phyloP scores from a whole-genome alignment of 306 rosid species.

The Quillaja saponaria region DNA sequence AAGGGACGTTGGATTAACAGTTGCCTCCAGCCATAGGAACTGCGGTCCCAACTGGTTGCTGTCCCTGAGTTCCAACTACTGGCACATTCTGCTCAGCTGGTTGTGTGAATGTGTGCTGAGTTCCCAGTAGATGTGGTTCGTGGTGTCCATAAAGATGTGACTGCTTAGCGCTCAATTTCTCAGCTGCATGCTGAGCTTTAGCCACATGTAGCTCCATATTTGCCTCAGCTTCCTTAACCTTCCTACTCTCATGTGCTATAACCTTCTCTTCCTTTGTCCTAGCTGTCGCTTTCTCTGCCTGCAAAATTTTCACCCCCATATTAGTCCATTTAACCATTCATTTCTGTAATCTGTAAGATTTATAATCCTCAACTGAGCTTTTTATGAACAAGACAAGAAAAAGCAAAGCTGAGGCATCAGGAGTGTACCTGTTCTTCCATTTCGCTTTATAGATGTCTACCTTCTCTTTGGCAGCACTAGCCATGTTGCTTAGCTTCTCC shows the following conservation, averaged over 20 bases:
- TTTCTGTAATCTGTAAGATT: background rate
- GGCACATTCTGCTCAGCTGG: conserved; percentile 18
- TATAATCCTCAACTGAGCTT: background rate
- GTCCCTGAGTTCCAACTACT: background rate
- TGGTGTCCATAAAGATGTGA: conserved; percentile 25
- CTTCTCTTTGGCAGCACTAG: conserved; percentile 58
- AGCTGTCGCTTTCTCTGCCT: conserved; percentile 57
- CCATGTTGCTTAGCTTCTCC: conserved; percentile 60
- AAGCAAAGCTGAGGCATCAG: too few species aligned
- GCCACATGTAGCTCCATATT: conserved; percentile 68
- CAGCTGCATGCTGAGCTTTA: conserved; percentile 59
- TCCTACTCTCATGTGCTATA: conserved; percentile 52
- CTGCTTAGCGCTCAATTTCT: conserved; percentile 38
- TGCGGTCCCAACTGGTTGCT: conserved; percentile 26
- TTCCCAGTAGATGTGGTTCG: background rate
- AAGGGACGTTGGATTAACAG: conserved; percentile 21
- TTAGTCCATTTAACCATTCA: background rate
- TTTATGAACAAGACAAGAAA: background rate
- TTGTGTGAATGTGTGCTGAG: conserved; percentile 20
- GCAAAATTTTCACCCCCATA: conserved; percentile 4
- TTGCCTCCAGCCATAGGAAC: conserved; percentile 26
- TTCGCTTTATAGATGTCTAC: conserved; percentile 51
- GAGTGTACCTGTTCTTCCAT: conserved; percentile 50
- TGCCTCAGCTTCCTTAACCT: conserved; percentile 62
- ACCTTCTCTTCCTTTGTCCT: conserved; percentile 55